Percentiles rank a stretch among this genome's conserved stretches.
Evolutionary conservation across 2,329 filamentous ascomycete genomes (phyloP).

Genomic region (Diaporthe capsici): DNA sequence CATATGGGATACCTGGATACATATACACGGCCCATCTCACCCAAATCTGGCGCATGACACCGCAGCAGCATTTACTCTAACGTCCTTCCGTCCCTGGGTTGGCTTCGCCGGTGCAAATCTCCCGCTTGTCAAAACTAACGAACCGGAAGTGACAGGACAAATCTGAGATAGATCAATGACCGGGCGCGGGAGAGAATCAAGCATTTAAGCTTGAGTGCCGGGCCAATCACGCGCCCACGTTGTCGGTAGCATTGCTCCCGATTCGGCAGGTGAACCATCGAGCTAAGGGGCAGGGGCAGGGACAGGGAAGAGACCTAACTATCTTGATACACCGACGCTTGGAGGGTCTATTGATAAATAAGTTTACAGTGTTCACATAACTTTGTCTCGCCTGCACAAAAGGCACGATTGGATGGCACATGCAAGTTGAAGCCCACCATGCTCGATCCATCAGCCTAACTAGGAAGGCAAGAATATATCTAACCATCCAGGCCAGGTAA

Average conservation of each 20-base stretch:
- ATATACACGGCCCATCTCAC: not conserved
- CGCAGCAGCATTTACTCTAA: not conserved
- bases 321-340: not conserved
- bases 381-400: not conserved
- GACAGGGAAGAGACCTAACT: not conserved
- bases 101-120: conserved; percentile 21
- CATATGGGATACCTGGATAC: not conserved
- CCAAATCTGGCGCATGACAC: not conserved
- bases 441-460: not conserved
- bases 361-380: not conserved
- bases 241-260: not conserved
- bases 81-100: conserved; percentile 26
- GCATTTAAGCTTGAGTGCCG: conserved; percentile 11
- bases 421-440: not conserved
- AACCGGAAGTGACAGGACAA: not conserved
- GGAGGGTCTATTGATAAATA: not conserved
- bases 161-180: conserved; percentile 2
- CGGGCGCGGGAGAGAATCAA: not conserved
- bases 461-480: no score
- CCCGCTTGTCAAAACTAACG: conserved; percentile 24
- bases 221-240: conserved; percentile 22
- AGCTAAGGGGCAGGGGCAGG: not conserved
- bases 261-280: conserved; percentile 17
- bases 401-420: not conserved
- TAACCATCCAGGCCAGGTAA: no score